A percentile compares a stretch with the other conserved stretches of the same genome.
These are phyloP conservation scores for Adansonia gregorii DNA, from an alignment of 441 rosid genomes.

Conservation along the genomic window DNA sequence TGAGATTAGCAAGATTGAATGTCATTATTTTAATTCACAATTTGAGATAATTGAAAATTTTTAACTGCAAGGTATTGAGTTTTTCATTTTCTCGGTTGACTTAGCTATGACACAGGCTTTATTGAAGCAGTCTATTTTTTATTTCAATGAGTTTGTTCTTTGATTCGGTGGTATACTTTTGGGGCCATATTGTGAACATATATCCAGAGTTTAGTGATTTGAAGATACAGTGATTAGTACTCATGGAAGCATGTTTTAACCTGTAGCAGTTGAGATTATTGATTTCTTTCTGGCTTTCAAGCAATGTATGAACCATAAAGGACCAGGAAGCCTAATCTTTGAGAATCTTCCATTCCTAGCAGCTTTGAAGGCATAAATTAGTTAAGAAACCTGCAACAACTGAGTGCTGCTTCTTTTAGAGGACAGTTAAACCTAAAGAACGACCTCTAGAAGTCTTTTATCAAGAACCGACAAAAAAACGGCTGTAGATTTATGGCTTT, in stretches of 20 bases:
- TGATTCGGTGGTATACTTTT: background rate
- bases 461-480: background rate
- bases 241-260: background rate
- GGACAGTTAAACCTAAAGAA: background rate
- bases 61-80: background rate
- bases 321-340: background rate
- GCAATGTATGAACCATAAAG: conserved; percentile 8
- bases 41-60: background rate
- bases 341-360: background rate
- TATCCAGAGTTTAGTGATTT: background rate
- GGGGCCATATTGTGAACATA: background rate
- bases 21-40: background rate
- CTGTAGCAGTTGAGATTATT: background rate
- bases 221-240: background rate
- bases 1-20: background rate
- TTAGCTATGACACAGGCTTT: background rate
- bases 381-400: conserved; percentile 10
- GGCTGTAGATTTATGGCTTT: background rate
- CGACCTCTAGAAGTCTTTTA: background rate
- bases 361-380: background rate
- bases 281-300: conserved; percentile 11
- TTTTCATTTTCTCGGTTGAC: background rate
- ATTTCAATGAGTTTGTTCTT: conserved; percentile 8
- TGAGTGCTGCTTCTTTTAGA: background rate
- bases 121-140: background rate